Conservation (phyloP, 78 protist species). For the Planoprotostelium fungivorum region DNA sequence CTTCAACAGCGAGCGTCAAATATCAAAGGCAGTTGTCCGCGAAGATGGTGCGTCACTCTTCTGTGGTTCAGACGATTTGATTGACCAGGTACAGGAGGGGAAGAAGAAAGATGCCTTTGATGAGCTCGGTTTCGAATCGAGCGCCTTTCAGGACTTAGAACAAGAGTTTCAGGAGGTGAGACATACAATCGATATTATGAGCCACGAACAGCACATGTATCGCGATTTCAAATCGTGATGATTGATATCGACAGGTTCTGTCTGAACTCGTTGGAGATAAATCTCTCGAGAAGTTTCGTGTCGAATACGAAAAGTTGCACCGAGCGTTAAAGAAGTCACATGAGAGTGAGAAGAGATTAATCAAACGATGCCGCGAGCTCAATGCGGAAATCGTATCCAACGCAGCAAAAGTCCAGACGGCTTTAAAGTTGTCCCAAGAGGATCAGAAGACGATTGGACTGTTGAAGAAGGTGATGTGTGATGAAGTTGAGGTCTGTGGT, state of each 20-base stretch:
- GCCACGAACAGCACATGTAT: background rate
- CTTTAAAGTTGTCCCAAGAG: slow-evolving; percentile 67
- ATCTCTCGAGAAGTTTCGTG: slow-evolving; percentile 69
- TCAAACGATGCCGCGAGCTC: slow-evolving; percentile 64
- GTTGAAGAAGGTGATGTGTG: slow-evolving; percentile 27
- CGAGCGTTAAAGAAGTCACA: slow-evolving; percentile 80
- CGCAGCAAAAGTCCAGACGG: slow-evolving; percentile 72
- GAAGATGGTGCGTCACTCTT: too few species aligned
- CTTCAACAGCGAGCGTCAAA: too few species aligned
- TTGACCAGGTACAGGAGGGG: too few species aligned
- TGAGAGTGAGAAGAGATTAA: slow-evolving; percentile 81
- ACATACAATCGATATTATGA: background rate
- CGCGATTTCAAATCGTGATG: too few species aligned
- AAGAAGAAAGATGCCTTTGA: slow-evolving; percentile 30
- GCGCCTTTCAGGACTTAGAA: slow-evolving; percentile 67
- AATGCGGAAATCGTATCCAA: slow-evolving; percentile 67
- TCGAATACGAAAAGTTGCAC: slow-evolving; percentile 82
- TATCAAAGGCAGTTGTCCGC: too few species aligned
- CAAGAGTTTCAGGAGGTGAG: slow-evolving; percentile 70
- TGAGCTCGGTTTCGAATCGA: slow-evolving; percentile 38
- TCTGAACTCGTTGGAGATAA: slow-evolving; percentile 70
- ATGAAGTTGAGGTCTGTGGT: background rate
- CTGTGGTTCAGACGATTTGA: too few species aligned
- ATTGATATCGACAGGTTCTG: slow-evolving; percentile 56
- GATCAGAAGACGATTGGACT: slow-evolving; percentile 75